Evolutionary conservation across 2,329 filamentous ascomycete species (phyloP).

Genomic region (Microsporum ferrugineum): DNA sequence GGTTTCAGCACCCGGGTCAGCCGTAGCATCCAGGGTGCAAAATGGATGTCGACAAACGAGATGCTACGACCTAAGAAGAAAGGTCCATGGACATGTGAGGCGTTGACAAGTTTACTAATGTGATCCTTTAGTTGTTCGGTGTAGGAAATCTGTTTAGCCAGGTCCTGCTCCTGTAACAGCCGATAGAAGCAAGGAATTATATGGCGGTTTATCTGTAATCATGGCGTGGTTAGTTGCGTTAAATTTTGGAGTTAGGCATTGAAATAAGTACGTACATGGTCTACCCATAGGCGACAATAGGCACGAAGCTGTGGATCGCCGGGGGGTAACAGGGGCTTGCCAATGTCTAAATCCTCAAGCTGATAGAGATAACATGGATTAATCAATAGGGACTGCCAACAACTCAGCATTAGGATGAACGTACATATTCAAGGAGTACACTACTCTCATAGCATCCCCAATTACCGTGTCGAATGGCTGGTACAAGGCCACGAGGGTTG

Average conservation of each 20-base stretch:
- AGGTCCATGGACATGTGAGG: constrained; percentile 49
- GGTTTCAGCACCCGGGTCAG: constrained; percentile 54
- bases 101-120: constrained; percentile 51
- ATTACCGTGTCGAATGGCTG: constrained; percentile 62
- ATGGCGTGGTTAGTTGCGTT: constrained; percentile 8
- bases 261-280: constrained; percentile 50
- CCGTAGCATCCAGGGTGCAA: constrained; percentile 63
- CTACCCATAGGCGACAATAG: constrained; percentile 65
- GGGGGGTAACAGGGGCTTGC: constrained; percentile 51
- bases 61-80: constrained; percentile 53
- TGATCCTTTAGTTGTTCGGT: constrained; percentile 53
- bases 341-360: constrained; percentile 61
- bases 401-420: constrained; percentile 17
- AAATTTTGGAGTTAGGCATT: neutral
- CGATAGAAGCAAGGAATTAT: constrained; percentile 68
- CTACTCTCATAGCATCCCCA: constrained; percentile 76
- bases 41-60: constrained; percentile 60
- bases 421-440: constrained; percentile 74
- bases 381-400: neutral
- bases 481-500: constrained; percentile 64
- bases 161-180: constrained; percentile 55
- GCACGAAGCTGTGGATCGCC: constrained; percentile 57
- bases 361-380: constrained; percentile 21
- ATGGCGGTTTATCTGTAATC: constrained; percentile 56
- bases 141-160: constrained; percentile 46